These are phyloP conservation scores for Przewalskia tangutica DNA, from an alignment of 257 asterid genomes.

Conservation along the genomic window DNA sequence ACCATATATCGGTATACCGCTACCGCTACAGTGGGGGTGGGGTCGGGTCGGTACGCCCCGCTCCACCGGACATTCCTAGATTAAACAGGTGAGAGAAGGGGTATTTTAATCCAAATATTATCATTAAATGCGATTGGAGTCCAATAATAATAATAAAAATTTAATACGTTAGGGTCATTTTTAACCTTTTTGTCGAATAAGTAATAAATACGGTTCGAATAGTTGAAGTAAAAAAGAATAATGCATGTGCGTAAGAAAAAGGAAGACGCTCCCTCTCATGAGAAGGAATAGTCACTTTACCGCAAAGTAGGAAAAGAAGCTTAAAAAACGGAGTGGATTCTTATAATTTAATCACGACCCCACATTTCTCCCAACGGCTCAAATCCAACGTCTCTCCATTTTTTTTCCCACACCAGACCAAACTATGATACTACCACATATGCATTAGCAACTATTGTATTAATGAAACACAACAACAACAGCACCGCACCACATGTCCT, in stretches of 20 bases:
- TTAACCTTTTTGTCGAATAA: no score
- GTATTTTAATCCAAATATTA: not conserved
- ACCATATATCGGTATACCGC: no score
- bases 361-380: conserved; percentile 10
- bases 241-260: not conserved
- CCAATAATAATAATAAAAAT: no score
- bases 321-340: not conserved
- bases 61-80: no score
- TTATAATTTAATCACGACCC: conserved; percentile 2
- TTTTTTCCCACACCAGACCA: not conserved
- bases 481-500: conserved; percentile 17
- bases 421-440: not conserved
- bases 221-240: not conserved
- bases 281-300: conserved; percentile 10
- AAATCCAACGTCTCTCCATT: conserved; percentile 12
- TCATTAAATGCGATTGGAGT: no score
- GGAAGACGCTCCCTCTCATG: conserved; percentile 2
- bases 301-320: not conserved
- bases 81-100: not conserved
- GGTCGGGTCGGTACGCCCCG: no score
- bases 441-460: not conserved
- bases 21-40: no score
- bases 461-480: not conserved
- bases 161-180: no score
- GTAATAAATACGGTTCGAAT: not conserved